phyloP scores from a whole-genome alignment of 1,284 basidiomycete species.

The Agroathelia rolfsii region DNA sequence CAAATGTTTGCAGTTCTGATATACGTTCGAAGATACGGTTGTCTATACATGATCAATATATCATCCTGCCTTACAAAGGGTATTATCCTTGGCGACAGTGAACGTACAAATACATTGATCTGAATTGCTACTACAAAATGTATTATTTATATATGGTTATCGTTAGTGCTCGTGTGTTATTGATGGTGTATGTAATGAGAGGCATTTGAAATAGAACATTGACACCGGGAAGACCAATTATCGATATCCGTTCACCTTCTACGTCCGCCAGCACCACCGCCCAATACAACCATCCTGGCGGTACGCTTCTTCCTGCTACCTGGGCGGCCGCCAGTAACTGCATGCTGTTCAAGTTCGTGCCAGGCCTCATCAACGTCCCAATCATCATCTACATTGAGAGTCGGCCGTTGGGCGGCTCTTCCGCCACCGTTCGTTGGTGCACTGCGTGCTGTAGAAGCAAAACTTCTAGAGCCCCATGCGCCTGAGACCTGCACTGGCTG shows the following conservation, averaged over 20 bases:
- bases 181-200: too few species aligned
- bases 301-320: conserved; percentile 50
- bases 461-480: conserved; percentile 70
- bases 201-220: too few species aligned
- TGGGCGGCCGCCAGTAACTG: conserved; percentile 25
- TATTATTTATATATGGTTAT: too few species aligned
- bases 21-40: too few species aligned
- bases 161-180: too few species aligned
- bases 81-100: too few species aligned
- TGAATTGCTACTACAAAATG: conserved; percentile 4
- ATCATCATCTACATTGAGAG: conserved; percentile 41
- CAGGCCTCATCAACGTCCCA: conserved; percentile 76
- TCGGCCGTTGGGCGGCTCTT: conserved; percentile 16
- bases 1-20: too few species aligned
- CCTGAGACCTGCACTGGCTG: conserved; percentile 30
- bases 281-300: conserved; percentile 59
- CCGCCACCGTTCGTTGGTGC: conserved; percentile 13
- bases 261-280: conserved; percentile 39
- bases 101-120: conserved; percentile 8
- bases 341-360: conserved; percentile 66
- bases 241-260: conserved; percentile 17
- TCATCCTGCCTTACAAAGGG: too few species aligned
- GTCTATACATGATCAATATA: too few species aligned
- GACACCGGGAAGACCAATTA: too few species aligned
- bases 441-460: conserved; percentile 59